Conservation (phyloP, 179 eudicot genomes). For the Actinidia chinensis region DNA sequence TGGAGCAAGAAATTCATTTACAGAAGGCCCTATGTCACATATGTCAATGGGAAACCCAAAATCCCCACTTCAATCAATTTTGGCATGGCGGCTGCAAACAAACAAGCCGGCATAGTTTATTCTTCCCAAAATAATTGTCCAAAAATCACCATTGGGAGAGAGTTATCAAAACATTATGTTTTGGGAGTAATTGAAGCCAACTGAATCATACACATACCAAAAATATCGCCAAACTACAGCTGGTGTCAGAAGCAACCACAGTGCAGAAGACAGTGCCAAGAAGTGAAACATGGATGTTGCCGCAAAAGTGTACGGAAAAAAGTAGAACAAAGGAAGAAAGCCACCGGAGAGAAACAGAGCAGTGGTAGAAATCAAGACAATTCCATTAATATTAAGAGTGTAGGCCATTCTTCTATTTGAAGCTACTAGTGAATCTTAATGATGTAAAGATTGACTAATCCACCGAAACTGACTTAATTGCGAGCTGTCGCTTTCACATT, state of each 20-base stretch:
- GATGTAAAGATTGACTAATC: background rate
- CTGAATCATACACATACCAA: too few relatives aligned
- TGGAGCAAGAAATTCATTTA: conserved; percentile 78
- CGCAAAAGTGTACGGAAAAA: conserved; percentile 56
- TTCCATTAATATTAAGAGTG: background rate
- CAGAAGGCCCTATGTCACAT: conserved; percentile 71
- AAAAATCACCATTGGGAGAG: background rate
- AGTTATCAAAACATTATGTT: conserved; percentile 35
- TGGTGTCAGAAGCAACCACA: conserved; percentile 43
- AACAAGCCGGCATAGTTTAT: background rate
- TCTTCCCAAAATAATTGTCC: background rate
- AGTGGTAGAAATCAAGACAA: background rate
- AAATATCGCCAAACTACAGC: too few relatives aligned
- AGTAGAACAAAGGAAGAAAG: conserved; percentile 62
- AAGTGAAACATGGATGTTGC: conserved; percentile 70
- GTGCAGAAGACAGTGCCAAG: conserved; percentile 65
- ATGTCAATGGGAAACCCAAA: conserved; percentile 71
- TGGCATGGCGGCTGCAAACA: conserved; percentile 76
- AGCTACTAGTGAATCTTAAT: background rate
- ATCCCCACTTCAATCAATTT: conserved; percentile 73
- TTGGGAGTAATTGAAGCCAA: conserved; percentile 80
- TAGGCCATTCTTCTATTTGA: background rate
- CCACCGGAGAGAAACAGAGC: conserved; percentile 44
- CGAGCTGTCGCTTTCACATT: background rate
- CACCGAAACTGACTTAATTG: background rate